Evolutionary conservation across 2,329 filamentous ascomycete species (phyloP).

Genomic region (Ophiosphaerella korrae): DNA sequence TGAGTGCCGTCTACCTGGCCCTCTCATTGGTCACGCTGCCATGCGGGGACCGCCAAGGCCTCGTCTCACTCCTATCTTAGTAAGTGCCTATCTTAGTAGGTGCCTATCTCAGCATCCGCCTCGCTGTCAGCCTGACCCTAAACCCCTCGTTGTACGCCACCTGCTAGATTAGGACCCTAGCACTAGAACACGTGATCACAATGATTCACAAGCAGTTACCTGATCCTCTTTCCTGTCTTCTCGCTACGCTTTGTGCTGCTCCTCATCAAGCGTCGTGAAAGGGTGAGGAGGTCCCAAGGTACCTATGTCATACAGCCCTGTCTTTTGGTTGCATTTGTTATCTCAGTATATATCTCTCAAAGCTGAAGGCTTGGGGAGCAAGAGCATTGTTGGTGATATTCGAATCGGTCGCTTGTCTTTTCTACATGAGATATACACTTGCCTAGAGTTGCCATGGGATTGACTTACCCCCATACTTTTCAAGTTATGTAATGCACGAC

Average conservation of each 20-base stretch:
- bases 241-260: conserved; percentile 37
- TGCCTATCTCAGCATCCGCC: too few relatives aligned
- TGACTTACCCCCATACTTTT: conserved; percentile 36
- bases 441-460: background rate
- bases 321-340: conserved; percentile 44
- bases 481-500: too few relatives aligned
- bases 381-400: conserved; percentile 45
- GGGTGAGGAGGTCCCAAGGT: conserved; percentile 44
- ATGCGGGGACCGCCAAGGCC: too few relatives aligned
- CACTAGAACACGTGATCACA: too few relatives aligned
- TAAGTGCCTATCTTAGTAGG: too few relatives aligned
- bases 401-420: conserved; percentile 44
- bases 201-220: too few relatives aligned
- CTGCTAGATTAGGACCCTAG: too few relatives aligned
- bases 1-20: too few relatives aligned
- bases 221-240: conserved; percentile 27
- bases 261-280: conserved; percentile 41
- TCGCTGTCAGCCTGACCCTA: conserved; percentile 10
- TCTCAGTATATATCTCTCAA: conserved; percentile 51
- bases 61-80: too few relatives aligned
- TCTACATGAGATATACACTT: background rate
- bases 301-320: conserved; percentile 43
- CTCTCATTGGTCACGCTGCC: too few relatives aligned
- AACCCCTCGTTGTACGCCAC: conserved; percentile 37
- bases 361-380: conserved; percentile 45